Evolutionary conservation across 352 stramenopile genomes (phyloP), one percentile per base, ranked within the genome.

Genomic region (Peronospora belbahrii): DNA sequence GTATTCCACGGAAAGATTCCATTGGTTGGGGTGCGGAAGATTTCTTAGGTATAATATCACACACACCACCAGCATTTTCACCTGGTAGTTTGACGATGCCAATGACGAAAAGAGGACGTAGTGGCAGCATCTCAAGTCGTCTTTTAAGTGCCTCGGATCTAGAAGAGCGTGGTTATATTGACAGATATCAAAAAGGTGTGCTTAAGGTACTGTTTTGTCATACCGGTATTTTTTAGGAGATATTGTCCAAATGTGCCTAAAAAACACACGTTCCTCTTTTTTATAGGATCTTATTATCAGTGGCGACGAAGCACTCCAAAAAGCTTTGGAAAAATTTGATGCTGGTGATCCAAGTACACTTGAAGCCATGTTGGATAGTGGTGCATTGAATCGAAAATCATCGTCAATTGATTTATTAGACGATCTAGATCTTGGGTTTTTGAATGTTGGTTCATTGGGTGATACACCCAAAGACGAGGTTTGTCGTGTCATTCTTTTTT

Each of bases 61-160:
- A 96, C 65, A 95, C 85, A 6, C 85, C 85, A 20, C 85, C 85
- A n/a, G 83, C 83, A 20, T 95, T 96, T 63, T 95, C 85, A 20
- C 84, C 85, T 2, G 83, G 83, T 23, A 94, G 83, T 60, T 73
- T 92, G 36, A 93, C 77, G 22, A 85, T 91, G 74, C 79, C 82
- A 33, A 85, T 88, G 71, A 87, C 77, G n/a, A 93, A 93, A 63
- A 62, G 82, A 35, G 77, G 77, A 4, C 74, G 82, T 22, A 91
- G 77, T 46, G 82, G 82, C 31, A 91, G 79, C 41, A 89, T 93
- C 42, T 90, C 79, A 18, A 88, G 82, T 45, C 76, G 82, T 24
- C 58, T 94, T 37, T 58, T 91, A n/a, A 95, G 83, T 40, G 85
- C 85, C 2, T 90, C 85, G 3, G 85, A 96, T 33, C 53, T 96